Percentiles rank a stretch among this genome's conserved stretches.
Conservation (phyloP, 2,329 filamentous ascomycete species). For the Hymenoscyphus scutula region DNA sequence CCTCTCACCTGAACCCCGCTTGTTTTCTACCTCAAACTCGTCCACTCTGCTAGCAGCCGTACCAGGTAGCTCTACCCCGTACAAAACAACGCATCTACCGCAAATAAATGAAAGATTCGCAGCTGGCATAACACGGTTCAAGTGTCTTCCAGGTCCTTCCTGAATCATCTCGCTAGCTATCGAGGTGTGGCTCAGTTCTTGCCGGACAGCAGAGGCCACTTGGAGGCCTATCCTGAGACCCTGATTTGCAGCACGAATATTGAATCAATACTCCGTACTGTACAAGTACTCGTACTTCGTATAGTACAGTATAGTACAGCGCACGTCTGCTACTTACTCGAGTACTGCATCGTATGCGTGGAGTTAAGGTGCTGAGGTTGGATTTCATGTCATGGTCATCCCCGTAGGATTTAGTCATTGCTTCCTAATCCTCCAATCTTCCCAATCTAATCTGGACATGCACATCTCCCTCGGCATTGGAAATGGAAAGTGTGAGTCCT, state of each 20-base stretch:
- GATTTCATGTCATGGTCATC: no score
- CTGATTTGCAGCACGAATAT: neutral
- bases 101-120: neutral
- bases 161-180: neutral
- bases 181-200: neutral
- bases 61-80: neutral
- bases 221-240: neutral
- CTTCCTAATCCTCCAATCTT: neutral
- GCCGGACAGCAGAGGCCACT: neutral
- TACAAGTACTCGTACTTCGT: neutral
- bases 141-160: neutral
- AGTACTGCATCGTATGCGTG: neutral
- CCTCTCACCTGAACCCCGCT: neutral
- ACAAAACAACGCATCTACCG: neutral
- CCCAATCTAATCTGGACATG: neutral
- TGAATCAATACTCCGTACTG: neutral
- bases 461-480: neutral
- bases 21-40: neutral
- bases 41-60: neutral
- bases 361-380: neutral
- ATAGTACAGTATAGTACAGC: neutral
- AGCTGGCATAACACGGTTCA: slow-evolving; percentile 1
- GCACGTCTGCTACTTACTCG: neutral
- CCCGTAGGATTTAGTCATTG: neutral
- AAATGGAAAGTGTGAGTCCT: neutral